A percentile compares a stretch with the other conserved stretches of the same genome.
Conservation (phyloP, 2,329 filamentous ascomycete species). For the Diaporthe eres region DNA sequence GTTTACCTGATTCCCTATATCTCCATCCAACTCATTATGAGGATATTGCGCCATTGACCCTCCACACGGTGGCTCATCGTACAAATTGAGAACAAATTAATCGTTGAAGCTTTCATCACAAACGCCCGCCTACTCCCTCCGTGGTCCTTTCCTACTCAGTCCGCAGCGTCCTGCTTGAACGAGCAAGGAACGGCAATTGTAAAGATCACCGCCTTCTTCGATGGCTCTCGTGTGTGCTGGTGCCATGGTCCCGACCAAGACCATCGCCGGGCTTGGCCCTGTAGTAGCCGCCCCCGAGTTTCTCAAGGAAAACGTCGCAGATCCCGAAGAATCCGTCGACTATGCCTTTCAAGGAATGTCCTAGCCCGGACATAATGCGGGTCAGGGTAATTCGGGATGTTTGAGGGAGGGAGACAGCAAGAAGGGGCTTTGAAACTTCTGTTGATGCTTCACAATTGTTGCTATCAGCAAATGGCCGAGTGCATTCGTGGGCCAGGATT, state of each 20-base stretch:
- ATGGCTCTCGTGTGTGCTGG: neutral
- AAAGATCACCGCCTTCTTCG: neutral
- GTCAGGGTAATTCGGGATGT: neutral
- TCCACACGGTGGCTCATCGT: neutral
- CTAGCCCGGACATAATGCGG: conserved; percentile 1
- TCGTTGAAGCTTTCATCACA: neutral
- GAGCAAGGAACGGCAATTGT: neutral
- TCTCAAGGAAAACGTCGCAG: conserved; percentile 32
- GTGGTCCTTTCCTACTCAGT: neutral
- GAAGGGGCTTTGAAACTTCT: neutral
- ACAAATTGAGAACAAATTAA: neutral
- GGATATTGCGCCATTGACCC: accelerated
- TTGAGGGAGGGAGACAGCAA: neutral
- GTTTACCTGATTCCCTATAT: neutral
- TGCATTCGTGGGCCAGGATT: too few species aligned
- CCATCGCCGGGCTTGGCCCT: conserved; percentile 17
- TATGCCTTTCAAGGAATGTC: conserved; percentile 12
- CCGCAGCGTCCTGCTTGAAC: neutral
- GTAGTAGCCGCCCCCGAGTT: conserved; percentile 23
- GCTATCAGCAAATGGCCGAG: neutral
- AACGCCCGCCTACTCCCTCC: neutral
- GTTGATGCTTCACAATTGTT: neutral
- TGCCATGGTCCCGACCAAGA: neutral
- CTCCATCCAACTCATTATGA: neutral
- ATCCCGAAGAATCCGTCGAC: conserved; percentile 13